A percentile compares a stretch with the other conserved stretches of the same genome.
phyloP scores from a whole-genome alignment of 164 flowering plant species.

The Taxillus chinensis region DNA sequence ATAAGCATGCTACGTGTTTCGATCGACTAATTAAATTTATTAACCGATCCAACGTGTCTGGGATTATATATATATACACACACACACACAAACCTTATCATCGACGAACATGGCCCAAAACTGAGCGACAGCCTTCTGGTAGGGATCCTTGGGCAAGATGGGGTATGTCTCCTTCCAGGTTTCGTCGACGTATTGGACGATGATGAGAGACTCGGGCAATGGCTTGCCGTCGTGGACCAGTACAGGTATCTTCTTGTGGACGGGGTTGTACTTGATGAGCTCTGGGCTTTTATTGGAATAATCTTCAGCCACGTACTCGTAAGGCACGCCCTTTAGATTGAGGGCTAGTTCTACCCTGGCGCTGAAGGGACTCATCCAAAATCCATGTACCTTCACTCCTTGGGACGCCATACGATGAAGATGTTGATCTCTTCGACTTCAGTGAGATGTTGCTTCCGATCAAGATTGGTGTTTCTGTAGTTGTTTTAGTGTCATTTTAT shows the following conservation, averaged over 20 bases:
- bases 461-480: too few species aligned
- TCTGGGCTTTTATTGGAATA: constrained; percentile 22
- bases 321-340: constrained; percentile 24
- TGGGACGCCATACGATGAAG: constrained; percentile 1
- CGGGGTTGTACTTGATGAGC: constrained; percentile 28
- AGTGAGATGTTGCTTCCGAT: too few species aligned
- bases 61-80: not conserved
- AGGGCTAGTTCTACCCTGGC: constrained; percentile 24
- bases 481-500: too few species aligned
- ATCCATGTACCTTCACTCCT: constrained; percentile 22
- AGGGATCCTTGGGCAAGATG: constrained; percentile 24
- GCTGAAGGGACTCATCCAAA: constrained; percentile 20
- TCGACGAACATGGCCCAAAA: constrained; percentile 31
- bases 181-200: constrained; percentile 31
- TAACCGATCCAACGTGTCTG: not conserved
- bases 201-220: constrained; percentile 19
- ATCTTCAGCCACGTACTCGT: constrained; percentile 22
- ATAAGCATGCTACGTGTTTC: not conserved
- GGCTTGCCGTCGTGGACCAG: constrained; percentile 33
- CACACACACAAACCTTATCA: constrained; percentile 15
- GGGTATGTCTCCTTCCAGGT: constrained; percentile 18
- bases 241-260: constrained; percentile 30
- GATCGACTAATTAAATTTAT: not conserved
- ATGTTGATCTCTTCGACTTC: too few species aligned
- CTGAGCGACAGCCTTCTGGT: constrained; percentile 21